phyloP scores from a whole-genome alignment of 2,329 filamentous ascomycete genomes.

The Penicillium thymicola region DNA sequence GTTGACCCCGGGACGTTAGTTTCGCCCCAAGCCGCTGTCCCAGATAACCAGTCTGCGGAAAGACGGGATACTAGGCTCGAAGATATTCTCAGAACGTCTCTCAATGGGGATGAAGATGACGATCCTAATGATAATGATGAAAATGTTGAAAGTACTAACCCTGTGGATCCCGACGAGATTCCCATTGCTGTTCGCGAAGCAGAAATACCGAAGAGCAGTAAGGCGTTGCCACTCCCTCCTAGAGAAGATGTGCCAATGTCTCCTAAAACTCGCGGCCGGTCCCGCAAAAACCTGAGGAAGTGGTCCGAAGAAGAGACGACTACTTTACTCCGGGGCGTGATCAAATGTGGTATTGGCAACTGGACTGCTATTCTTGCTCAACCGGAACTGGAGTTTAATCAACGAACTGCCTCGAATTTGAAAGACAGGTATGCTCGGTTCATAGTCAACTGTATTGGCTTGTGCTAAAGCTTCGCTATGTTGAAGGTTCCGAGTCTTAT shows the following conservation, averaged over 20 bases:
- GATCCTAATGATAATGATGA: conserved; percentile 18
- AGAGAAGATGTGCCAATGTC: conserved; percentile 27
- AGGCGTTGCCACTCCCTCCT: conserved; percentile 2
- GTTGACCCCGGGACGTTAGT: conserved; percentile 22
- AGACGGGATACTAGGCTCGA: conserved; percentile 35
- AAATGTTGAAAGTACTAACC: conserved; percentile 8
- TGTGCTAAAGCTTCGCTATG: conserved; percentile 20
- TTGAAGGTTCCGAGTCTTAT: conserved; percentile 52
- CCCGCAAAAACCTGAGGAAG: conserved; percentile 49
- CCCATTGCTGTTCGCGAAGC: conserved; percentile 8
- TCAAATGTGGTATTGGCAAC: conserved; percentile 60
- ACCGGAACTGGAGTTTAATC: conserved; percentile 55
- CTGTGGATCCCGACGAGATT: conserved; percentile 4
- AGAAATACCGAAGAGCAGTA: background rate
- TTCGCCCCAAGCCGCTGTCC: conserved; percentile 11
- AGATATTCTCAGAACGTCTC: conserved; percentile 33
- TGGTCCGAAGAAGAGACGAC: conserved; percentile 63
- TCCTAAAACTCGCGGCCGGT: conserved; percentile 37
- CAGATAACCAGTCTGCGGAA: conserved; percentile 28
- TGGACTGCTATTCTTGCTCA: conserved; percentile 63
- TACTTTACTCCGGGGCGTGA: conserved; percentile 56
- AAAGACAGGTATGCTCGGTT: conserved; percentile 53
- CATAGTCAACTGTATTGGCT: conserved; percentile 1
- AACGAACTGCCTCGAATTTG: conserved; percentile 59
- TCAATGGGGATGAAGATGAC: conserved; percentile 18